phyloP scores from a whole-genome alignment of 148 eudicot species.

The Nyssa sinensis region DNA sequence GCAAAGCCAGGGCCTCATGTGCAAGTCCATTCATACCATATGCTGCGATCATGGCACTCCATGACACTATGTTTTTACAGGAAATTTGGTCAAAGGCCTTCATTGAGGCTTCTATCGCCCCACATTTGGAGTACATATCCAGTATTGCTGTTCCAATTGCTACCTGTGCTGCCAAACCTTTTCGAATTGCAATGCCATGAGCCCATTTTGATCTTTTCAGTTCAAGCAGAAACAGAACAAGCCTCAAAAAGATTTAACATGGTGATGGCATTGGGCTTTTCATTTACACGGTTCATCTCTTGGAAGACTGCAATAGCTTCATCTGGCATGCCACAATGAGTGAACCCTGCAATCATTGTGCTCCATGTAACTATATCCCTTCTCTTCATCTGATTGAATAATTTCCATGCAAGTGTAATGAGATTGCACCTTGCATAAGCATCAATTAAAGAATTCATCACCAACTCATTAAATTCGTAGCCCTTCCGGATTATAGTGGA shows the following conservation, averaged over 20 bases:
- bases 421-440: conserved; percentile 69
- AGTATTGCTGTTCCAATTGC: conserved; percentile 70
- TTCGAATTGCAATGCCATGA: conserved; percentile 64
- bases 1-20: conserved; percentile 44
- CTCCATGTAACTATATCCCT: conserved; percentile 71
- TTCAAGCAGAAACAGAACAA: no score
- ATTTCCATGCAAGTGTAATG: conserved; percentile 44
- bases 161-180: conserved; percentile 48
- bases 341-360: conserved; percentile 79
- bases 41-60: conserved; percentile 77
- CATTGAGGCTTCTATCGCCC: conserved; percentile 59
- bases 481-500: conserved; percentile 35
- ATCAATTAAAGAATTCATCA: conserved; percentile 63
- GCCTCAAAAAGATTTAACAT: conserved; percentile 64
- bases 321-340: conserved; percentile 72
- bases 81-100: conserved; percentile 54
- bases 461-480: conserved; percentile 55
- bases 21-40: conserved; percentile 79
- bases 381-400: conserved; percentile 36
- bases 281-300: conserved; percentile 37
- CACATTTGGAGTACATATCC: conserved; percentile 79
- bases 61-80: conserved; percentile 55
- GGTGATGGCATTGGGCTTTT: conserved; percentile 44
- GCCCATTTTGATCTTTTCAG: conserved; percentile 51
- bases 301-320: conserved; percentile 53